Evolutionary conservation across 1,139 yeast species (phyloP).

Genomic region (Yamadazyma oceani): DNA sequence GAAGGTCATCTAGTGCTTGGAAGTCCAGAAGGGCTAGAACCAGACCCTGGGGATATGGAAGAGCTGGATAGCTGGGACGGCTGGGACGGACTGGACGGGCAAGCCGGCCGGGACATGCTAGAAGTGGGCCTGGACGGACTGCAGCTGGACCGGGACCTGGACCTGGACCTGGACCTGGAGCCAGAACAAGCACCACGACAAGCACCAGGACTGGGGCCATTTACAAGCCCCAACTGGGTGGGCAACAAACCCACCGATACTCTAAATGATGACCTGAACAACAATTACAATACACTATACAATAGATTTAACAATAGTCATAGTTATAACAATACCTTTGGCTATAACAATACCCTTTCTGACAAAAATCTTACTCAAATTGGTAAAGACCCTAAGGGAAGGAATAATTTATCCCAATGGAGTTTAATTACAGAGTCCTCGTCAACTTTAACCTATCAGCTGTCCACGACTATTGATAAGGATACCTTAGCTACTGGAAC

Average conservation of each 20-base stretch:
- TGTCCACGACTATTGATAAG: too few species aligned
- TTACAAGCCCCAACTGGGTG: not conserved
- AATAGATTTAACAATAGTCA: constrained; percentile 1
- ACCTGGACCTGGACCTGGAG: not conserved
- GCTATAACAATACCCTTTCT: too few species aligned
- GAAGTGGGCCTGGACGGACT: too few species aligned
- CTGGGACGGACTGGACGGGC: too few species aligned
- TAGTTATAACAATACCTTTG: not conserved
- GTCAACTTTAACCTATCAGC: constrained; percentile 1
- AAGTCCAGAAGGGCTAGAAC: not conserved
- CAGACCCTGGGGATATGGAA: too few species aligned
- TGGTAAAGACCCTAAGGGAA: not conserved
- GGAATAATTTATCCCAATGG: not conserved
- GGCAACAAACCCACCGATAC: not conserved
- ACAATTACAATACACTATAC: not conserved
- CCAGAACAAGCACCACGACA: not conserved
- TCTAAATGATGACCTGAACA: not conserved
- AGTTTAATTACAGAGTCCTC: not conserved
- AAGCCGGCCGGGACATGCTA: too few species aligned
- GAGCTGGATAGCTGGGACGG: too few species aligned
- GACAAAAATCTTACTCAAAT: not conserved
- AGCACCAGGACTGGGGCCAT: not conserved
- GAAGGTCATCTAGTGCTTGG: constrained; percentile 11
- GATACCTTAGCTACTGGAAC: too few species aligned
- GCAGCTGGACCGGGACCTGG: not conserved